phyloP scores from a whole-genome alignment of 1,284 basidiomycete genomes.

The Trichosporon ovoides region DNA sequence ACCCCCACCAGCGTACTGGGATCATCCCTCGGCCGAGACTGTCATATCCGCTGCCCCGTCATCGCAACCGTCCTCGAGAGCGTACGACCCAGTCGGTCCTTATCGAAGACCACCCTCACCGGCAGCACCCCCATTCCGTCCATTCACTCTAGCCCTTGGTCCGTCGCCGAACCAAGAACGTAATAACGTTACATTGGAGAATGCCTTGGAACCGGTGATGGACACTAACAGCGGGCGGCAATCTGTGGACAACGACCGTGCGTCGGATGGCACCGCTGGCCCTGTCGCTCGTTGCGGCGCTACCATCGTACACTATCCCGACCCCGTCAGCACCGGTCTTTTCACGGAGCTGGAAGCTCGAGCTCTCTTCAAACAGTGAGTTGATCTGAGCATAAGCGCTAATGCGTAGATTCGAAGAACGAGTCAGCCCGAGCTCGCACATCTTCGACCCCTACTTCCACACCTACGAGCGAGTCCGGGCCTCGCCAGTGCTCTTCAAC shows the following conservation, averaged over 20 bases:
- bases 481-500: constrained; percentile 18
- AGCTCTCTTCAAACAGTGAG: constrained; percentile 2
- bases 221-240: not conserved
- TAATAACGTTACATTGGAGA: constrained; percentile 1
- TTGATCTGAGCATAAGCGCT: not conserved
- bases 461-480: constrained; percentile 13
- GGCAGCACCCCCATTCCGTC: not conserved
- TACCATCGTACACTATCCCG: not conserved
- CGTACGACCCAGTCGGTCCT: not conserved
- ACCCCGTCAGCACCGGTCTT: not conserved
- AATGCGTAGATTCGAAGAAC: not conserved
- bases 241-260: not conserved
- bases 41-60: not conserved
- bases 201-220: not conserved
- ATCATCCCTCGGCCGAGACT: constrained; percentile 1
- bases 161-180: not conserved
- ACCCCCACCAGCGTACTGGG: not conserved
- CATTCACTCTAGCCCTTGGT: not conserved
- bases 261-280: not conserved
- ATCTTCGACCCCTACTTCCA: constrained; percentile 12
- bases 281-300: not conserved
- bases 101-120: not conserved
- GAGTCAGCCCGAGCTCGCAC: constrained; percentile 1
- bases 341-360: constrained; percentile 1
- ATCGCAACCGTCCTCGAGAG: not conserved